A percentile compares a stretch with the other conserved stretches of the same genome.
Conservation (phyloP, 2,329 filamentous ascomycete genomes). For the Magnaporthiopsis poae region DNA sequence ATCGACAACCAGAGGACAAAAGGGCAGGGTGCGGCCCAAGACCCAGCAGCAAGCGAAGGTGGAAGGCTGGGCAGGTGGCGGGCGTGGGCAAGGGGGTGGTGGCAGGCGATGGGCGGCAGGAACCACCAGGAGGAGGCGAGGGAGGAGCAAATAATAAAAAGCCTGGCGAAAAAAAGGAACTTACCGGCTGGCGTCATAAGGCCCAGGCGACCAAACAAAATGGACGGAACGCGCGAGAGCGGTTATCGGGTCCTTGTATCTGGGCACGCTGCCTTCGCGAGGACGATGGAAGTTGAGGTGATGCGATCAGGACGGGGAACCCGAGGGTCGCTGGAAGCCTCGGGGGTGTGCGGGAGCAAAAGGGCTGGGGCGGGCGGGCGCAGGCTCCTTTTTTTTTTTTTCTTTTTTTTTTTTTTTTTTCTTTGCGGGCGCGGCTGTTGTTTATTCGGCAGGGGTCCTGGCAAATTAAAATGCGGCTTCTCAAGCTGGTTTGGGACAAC, state of each 20-base stretch:
- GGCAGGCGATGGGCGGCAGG: neutral
- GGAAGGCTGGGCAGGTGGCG: no score
- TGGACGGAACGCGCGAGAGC: neutral
- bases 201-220: neutral
- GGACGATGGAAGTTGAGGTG: neutral
- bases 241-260: neutral
- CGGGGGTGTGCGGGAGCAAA: neutral
- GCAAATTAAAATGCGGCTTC: constrained; percentile 4
- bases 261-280: neutral
- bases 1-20: no score
- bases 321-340: neutral
- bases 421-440: no score
- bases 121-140: neutral
- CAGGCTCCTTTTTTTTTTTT: no score
- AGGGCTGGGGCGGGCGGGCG: no score
- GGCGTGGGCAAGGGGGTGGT: no score
- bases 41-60: no score
- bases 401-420: no score
- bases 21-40: no score
- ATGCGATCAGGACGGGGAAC: no score
- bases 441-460: neutral
- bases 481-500: constrained; percentile 1
- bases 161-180: neutral
- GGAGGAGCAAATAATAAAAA: no score
- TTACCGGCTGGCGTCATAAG: neutral